Conservation (phyloP, 768 basidiomycete genomes). For the Melanogaster broomeanus region DNA sequence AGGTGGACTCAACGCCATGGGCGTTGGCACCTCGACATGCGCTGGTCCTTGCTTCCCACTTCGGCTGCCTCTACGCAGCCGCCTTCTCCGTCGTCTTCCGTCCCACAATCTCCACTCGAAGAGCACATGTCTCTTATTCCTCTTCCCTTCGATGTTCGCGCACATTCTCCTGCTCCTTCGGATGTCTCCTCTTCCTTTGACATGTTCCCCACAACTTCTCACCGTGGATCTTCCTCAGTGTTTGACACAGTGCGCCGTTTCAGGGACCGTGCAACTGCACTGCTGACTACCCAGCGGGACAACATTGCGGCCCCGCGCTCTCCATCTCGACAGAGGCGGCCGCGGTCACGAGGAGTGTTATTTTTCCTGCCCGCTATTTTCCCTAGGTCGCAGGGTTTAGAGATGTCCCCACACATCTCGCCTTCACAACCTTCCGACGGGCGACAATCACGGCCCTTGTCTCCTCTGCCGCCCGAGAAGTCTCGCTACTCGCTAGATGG, state of each 20-base stretch:
- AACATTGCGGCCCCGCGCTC: slow-evolving; percentile 43
- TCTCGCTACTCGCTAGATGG: slow-evolving; percentile 37
- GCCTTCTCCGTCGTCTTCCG: slow-evolving; percentile 48
- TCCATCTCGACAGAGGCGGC: slow-evolving; percentile 47
- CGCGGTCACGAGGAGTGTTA: slow-evolving; percentile 61
- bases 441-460: slow-evolving; percentile 3
- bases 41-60: slow-evolving; percentile 51
- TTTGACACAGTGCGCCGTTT: slow-evolving; percentile 57
- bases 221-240: slow-evolving; percentile 42
- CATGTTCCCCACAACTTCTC: slow-evolving; percentile 39
- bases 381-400: slow-evolving; percentile 42
- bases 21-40: slow-evolving; percentile 72
- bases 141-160: slow-evolving; percentile 59
- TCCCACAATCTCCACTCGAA: slow-evolving; percentile 51
- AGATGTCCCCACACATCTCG: slow-evolving; percentile 32
- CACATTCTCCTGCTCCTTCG: slow-evolving; percentile 57
- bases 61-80: slow-evolving; percentile 42
- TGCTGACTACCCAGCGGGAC: slow-evolving; percentile 43
- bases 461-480: slow-evolving; percentile 47
- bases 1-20: slow-evolving; percentile 71
- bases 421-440: slow-evolving; percentile 25
- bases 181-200: slow-evolving; percentile 48
- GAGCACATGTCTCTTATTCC: slow-evolving; percentile 57
- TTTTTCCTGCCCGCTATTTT: slow-evolving; percentile 86
- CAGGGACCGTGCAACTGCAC: slow-evolving; percentile 52